phyloP scores from a whole-genome alignment of 495 filamentous ascomycete species.

The Aspergillus ostianus region DNA sequence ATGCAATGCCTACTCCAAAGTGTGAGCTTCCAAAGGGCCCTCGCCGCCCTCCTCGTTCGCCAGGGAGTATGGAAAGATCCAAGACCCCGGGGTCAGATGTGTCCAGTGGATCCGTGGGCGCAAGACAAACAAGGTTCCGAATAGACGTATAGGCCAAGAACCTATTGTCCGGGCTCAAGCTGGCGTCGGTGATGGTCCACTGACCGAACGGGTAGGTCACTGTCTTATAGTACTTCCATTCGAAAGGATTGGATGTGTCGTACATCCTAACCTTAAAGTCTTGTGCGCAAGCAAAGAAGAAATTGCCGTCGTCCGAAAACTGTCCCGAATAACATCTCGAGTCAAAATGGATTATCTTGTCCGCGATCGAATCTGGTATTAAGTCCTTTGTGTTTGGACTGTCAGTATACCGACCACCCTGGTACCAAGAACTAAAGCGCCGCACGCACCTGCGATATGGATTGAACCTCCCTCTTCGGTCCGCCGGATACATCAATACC shows the following conservation, averaged over 20 bases:
- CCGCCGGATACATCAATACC: constrained; percentile 56
- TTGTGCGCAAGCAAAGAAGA: constrained; percentile 93
- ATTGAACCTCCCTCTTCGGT: constrained; percentile 53
- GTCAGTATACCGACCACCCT: constrained; percentile 11
- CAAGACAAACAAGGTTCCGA: constrained; percentile 74
- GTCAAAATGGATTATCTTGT: constrained; percentile 85
- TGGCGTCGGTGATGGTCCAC: constrained; percentile 96
- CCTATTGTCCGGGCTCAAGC: constrained; percentile 86
- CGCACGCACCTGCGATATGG: constrained; percentile 62
- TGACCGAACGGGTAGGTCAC: constrained; percentile 80
- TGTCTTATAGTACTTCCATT: constrained; percentile 95
- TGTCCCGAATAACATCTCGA: constrained; percentile 90
- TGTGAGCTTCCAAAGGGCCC: constrained; percentile 43
- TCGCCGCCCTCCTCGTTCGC: constrained; percentile 31
- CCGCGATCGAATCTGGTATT: constrained; percentile 71
- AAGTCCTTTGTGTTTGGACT: constrained; percentile 39
- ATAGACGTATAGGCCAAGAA: constrained; percentile 90
- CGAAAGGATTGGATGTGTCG: constrained; percentile 92
- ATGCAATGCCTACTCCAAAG: constrained; percentile 44
- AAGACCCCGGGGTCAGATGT: constrained; percentile 71
- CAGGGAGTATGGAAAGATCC: constrained; percentile 60
- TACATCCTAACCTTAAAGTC: constrained; percentile 96
- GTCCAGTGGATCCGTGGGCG: constrained; percentile 81
- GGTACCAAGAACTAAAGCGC: not conserved
- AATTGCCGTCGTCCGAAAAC: constrained; percentile 95